phyloP scores from a whole-genome alignment of 2,329 filamentous ascomycete species.

The Colletotrichum tropicicola region DNA sequence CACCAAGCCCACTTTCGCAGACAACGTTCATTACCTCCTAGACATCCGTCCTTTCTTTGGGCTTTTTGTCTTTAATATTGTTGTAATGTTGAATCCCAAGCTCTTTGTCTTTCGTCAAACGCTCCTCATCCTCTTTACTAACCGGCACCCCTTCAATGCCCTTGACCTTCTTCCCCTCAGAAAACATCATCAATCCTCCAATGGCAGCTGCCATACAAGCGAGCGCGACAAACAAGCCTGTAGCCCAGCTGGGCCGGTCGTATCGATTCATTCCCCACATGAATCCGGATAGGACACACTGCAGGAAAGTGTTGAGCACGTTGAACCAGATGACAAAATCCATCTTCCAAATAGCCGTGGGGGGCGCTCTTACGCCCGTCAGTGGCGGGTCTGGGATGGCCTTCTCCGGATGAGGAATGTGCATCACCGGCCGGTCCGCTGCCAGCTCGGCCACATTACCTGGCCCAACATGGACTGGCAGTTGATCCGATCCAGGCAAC shows the following conservation, averaged over 20 bases:
- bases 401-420: conserved; percentile 69
- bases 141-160: conserved; percentile 75
- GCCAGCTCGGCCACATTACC: conserved; percentile 55
- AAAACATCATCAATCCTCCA: conserved; percentile 75
- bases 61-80: conserved; percentile 61
- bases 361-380: conserved; percentile 75
- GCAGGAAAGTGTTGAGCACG: conserved; percentile 81
- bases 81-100: conserved; percentile 67
- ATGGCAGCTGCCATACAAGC: conserved; percentile 75
- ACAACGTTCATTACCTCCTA: background rate
- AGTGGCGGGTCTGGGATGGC: conserved; percentile 73
- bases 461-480: conserved; percentile 64
- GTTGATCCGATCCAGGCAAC: conserved; percentile 69
- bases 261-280: conserved; percentile 86
- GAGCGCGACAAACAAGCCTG: conserved; percentile 80
- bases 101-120: conserved; percentile 61
- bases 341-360: conserved; percentile 78
- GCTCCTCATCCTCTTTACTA: conserved; percentile 61
- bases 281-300: conserved; percentile 76
- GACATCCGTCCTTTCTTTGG: conserved; percentile 46
- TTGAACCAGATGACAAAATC: conserved; percentile 84
- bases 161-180: conserved; percentile 78
- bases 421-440: conserved; percentile 47
- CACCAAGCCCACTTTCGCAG: no score
- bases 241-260: conserved; percentile 80